phyloP scores from a whole-genome alignment of 2,329 filamentous ascomycete genomes.

The Microcyclospora tardicrescens region DNA sequence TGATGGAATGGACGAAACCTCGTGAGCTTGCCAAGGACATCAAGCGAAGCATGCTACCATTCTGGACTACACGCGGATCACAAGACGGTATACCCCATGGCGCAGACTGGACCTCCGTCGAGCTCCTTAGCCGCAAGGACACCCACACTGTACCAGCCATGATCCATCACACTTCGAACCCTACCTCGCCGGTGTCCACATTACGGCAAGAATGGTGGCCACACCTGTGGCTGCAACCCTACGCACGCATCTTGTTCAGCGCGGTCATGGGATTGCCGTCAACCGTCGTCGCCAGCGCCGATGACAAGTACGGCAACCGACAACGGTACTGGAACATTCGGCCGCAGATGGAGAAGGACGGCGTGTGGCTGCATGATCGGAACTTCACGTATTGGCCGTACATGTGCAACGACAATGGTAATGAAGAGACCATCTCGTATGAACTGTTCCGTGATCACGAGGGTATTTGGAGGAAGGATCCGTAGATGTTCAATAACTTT shows the following conservation, averaged over 20 bases:
- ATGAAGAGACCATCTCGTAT: background rate
- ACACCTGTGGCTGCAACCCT: slow-evolving; percentile 9
- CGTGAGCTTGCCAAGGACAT: slow-evolving; percentile 5
- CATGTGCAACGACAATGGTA: background rate
- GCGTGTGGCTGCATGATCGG: background rate
- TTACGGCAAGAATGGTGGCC: slow-evolving; percentile 7
- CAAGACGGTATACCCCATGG: too few species aligned
- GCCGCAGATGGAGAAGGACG: background rate
- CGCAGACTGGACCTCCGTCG: slow-evolving; percentile 7
- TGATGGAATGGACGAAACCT: too few species aligned
- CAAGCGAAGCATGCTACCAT: slow-evolving; percentile 4
- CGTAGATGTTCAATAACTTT: too few species aligned
- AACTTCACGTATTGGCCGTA: background rate
- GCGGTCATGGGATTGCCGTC: too few species aligned
- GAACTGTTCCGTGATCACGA: background rate
- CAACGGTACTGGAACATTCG: background rate
- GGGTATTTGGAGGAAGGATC: background rate
- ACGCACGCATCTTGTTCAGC: slow-evolving; percentile 1
- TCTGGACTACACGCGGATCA: background rate
- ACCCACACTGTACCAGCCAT: slow-evolving; percentile 10
- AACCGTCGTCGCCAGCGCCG: too few species aligned
- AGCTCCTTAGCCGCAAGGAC: slow-evolving; percentile 10
- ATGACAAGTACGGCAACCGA: background rate
- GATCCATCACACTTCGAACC: slow-evolving; percentile 12
- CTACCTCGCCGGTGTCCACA: background rate